These are phyloP conservation scores for Dorcoceras hygrometricum DNA, from an alignment of 257 asterid genomes.

Conservation along the genomic window DNA sequence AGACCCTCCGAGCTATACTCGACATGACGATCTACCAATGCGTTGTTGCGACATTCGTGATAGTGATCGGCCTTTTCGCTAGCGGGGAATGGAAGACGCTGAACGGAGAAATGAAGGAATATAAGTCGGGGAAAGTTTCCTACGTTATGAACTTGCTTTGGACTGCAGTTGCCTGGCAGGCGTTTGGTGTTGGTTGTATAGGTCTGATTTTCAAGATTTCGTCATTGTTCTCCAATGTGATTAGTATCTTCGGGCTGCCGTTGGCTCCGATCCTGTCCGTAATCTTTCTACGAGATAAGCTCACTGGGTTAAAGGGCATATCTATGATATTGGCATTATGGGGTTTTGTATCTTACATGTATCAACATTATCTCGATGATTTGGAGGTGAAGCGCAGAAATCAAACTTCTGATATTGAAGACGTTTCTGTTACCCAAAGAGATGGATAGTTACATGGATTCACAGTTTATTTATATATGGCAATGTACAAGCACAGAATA, in stretches of 20 bases:
- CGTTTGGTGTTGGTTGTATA: constrained; percentile 38
- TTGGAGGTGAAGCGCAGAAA: constrained; percentile 27
- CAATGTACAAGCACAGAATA: neutral
- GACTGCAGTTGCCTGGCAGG: constrained; percentile 71
- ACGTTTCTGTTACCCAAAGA: neutral
- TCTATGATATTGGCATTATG: constrained; percentile 63
- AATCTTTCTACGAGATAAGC: constrained; percentile 42
- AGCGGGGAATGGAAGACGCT: constrained; percentile 15
- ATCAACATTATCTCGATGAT: constrained; percentile 72
- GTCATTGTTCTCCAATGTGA: constrained; percentile 67
- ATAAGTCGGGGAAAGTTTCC: constrained; percentile 36
- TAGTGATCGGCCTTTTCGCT: constrained; percentile 46
- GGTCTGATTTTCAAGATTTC: constrained; percentile 65
- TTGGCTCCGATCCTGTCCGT: constrained; percentile 63
- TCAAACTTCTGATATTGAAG: neutral
- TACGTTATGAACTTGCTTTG: constrained; percentile 56
- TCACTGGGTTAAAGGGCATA: constrained; percentile 55
- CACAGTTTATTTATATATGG: neutral
- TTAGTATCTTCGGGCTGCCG: constrained; percentile 63
- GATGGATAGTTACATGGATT: neutral
- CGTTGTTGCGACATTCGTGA: constrained; percentile 28
- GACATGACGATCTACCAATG: constrained; percentile 40
- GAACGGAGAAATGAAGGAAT: constrained; percentile 49
- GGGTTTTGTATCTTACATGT: constrained; percentile 72
- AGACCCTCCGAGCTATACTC: constrained; percentile 27